Evolutionary conservation across 345 rosid genomes (phyloP).

Genomic region (Turritis glabra): DNA sequence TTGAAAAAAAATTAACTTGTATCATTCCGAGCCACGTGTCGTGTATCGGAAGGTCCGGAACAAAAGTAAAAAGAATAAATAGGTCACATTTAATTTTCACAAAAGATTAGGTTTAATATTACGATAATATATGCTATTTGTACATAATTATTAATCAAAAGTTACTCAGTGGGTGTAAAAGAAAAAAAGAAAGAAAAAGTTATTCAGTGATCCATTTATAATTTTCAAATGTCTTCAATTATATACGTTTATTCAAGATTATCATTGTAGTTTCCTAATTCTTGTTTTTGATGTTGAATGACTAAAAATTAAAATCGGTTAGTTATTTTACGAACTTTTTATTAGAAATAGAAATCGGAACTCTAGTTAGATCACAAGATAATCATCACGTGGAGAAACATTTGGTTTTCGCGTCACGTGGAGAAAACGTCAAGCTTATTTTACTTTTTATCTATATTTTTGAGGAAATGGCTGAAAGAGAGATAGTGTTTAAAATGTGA

Average conservation of each 20-base stretch:
- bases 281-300: neutral
- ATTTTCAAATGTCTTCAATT: neutral
- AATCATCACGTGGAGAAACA: constrained; percentile 19
- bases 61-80: neutral
- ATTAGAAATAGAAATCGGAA: neutral
- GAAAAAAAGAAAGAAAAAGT: neutral
- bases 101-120: neutral
- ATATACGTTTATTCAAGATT: neutral
- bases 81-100: neutral
- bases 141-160: neutral
- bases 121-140: neutral
- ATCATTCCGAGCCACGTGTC: neutral
- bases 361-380: constrained; percentile 23
- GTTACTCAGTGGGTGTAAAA: neutral
- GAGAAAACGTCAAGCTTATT: constrained; percentile 2
- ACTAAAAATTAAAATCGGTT: neutral
- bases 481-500: constrained; percentile 31
- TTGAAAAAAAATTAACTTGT: neutral
- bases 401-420: constrained; percentile 1
- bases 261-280: neutral
- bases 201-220: neutral
- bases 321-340: neutral
- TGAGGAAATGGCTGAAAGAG: neutral
- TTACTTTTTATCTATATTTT: neutral
- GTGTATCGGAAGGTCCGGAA: neutral